Base-by-base conservation (phyloP, 1,284 basidiomycete genomes). In the Porogramme epimiltina region DNA sequence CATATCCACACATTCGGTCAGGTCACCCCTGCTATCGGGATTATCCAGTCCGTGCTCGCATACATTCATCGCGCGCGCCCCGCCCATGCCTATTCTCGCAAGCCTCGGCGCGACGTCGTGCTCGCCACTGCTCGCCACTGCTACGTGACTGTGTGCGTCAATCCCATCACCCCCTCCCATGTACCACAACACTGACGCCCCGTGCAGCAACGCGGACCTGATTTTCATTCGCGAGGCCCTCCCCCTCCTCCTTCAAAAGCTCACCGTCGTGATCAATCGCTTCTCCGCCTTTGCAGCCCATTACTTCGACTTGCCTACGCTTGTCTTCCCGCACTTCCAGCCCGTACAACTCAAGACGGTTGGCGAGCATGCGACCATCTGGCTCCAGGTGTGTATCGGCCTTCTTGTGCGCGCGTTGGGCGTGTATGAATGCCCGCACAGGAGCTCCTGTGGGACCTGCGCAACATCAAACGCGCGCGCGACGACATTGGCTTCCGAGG, bases 321-420 rank as follows among this genome's bases (percentile, higher is more conserved):
- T 99, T 37, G 97, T 97, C 1, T 99, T 98, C 77, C 99, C 97
- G 8, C 97, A 99, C 73, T 99, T 97, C 80, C 97, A 99, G 73
- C 95, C 97, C 4, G 97, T 97, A 6, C 97, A 99, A 73, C 77
- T 99, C 49, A 98, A 95, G 1, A 99, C 96, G 0, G 96, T 99
- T 37, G 97, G 97, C n/a, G 99, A 99, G 76, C 85, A 97, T n/a
- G 88, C 94, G 0, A 98, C 95, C 0, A 76, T 99, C 19, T 99
- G 97, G 96, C 89, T 99, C 44, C 94, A 97, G 78, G 87, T 86
- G n/a, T n/a, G n/a, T n/a, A n/a, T n/a, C n/a, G 22, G 48, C 68
- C 58, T 1, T 15, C 2, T 24, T 16, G 16, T 25, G 42, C n/a
- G n/a, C n/a, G n/a, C n/a, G 34, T 1, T 43, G 23, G 4, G 20